phyloP scores from a whole-genome alignment of 169 alveolate genomes.

The Toxoplasma gondii region DNA sequence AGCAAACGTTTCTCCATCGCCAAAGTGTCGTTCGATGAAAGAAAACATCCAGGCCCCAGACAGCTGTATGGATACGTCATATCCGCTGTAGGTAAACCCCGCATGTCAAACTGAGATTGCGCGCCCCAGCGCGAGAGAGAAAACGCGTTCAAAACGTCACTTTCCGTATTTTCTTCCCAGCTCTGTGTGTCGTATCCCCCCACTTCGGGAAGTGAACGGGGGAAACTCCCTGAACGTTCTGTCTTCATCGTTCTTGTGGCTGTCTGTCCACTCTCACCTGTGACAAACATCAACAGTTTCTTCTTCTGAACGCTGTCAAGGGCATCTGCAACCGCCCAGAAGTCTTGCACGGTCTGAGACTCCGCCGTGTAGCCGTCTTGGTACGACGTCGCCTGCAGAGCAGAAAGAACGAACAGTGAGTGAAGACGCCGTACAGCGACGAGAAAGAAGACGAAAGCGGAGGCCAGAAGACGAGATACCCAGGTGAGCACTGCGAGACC shows the following conservation, averaged over 20 bases:
- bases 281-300: slow-evolving; percentile 78
- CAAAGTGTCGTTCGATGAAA: not conserved
- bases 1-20: not conserved
- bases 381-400: slow-evolving; percentile 75
- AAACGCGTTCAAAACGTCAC: no score
- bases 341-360: slow-evolving; percentile 72
- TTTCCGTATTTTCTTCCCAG: no score
- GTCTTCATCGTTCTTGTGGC: no score
- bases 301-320: slow-evolving; percentile 78
- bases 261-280: slow-evolving; percentile 55
- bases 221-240: no score
- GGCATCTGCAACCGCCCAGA: slow-evolving; percentile 82
- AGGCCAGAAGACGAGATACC: no score
- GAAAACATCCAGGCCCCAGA: not conserved
- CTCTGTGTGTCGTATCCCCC: no score
- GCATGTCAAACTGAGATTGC: no score
- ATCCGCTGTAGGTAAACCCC: no score
- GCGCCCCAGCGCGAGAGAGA: no score
- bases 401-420: not conserved
- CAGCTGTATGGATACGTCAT: not conserved
- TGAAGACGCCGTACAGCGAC: not conserved
- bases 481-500: no score
- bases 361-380: slow-evolving; percentile 83
- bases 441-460: not conserved
- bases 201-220: no score